phyloP scores from a whole-genome alignment of 192 early-diverging fungal species.

The Coemansia sp. region DNA sequence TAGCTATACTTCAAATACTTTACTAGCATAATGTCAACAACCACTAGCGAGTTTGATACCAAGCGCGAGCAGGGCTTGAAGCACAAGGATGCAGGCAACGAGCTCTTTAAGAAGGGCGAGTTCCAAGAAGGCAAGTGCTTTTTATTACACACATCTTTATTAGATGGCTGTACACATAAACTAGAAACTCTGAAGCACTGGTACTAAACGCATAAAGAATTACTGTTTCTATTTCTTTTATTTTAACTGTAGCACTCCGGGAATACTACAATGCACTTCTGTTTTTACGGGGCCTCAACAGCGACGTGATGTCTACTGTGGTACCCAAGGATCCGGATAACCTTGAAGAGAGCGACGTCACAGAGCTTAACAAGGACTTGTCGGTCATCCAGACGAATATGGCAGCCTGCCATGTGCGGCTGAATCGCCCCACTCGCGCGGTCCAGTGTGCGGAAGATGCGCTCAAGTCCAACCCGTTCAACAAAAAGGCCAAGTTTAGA shows the following conservation, averaged over 20 bases:
- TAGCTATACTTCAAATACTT: neutral
- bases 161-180: too few relatives aligned
- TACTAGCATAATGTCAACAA: slow-evolving; percentile 6
- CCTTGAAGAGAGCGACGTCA: slow-evolving; percentile 33
- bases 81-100: slow-evolving; percentile 33
- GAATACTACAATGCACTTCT: slow-evolving; percentile 42
- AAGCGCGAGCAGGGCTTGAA: slow-evolving; percentile 33
- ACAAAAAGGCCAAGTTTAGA: slow-evolving; percentile 49
- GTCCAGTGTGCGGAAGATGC: slow-evolving; percentile 27
- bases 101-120: slow-evolving; percentile 27
- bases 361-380: slow-evolving; percentile 34
- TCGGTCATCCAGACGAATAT: slow-evolving; percentile 45
- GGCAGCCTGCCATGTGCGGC: slow-evolving; percentile 44
- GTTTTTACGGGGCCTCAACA: slow-evolving; percentile 35
- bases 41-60: slow-evolving; percentile 6
- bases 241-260: slow-evolving; percentile 23
- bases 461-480: slow-evolving; percentile 40
- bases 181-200: neutral
- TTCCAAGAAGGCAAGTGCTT: slow-evolving; percentile 20
- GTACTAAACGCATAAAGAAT: neutral
- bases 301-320: slow-evolving; percentile 20
- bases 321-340: slow-evolving; percentile 14
- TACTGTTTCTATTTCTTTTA: too few relatives aligned
- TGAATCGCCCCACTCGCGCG: slow-evolving; percentile 17
- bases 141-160: neutral